Evolutionary conservation across 2,329 filamentous ascomycete genomes (phyloP).

Genomic region (Dothideomycetidae sp.): DNA sequence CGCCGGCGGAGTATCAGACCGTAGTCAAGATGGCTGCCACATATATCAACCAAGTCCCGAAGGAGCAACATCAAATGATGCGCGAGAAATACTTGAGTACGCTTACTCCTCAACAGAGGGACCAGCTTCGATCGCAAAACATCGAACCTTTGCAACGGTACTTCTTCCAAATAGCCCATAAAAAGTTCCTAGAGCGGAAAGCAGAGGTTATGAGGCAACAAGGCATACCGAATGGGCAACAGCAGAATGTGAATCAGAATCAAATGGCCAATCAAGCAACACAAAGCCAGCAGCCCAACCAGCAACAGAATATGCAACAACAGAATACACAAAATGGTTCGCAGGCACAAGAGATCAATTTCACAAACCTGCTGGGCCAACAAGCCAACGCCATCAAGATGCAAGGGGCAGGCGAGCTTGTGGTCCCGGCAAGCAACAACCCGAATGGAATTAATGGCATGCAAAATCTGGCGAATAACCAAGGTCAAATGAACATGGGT

Average conservation of each 20-base stretch:
- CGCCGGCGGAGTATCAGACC: slow-evolving; percentile 28
- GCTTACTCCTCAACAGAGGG: slow-evolving; percentile 34
- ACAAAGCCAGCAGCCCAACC: slow-evolving; percentile 22
- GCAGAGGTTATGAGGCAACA: slow-evolving; percentile 15
- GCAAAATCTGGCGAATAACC: background rate
- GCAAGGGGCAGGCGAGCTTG: slow-evolving; percentile 46
- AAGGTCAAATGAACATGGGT: slow-evolving; percentile 10
- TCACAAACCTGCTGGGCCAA: slow-evolving; percentile 45
- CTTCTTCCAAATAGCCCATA: slow-evolving; percentile 9
- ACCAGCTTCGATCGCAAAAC: slow-evolving; percentile 30
- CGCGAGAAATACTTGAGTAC: slow-evolving; percentile 29
- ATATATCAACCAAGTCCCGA: slow-evolving; percentile 31
- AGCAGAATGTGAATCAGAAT: slow-evolving; percentile 18
- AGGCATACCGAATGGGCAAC: slow-evolving; percentile 24
- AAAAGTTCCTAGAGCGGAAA: slow-evolving; percentile 13
- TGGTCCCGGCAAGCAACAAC: slow-evolving; percentile 50
- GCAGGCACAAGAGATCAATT: slow-evolving; percentile 29
- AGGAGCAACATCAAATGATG: slow-evolving; percentile 34
- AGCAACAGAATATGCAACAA: slow-evolving; percentile 25
- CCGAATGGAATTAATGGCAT: slow-evolving; percentile 18
- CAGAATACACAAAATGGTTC: slow-evolving; percentile 14
- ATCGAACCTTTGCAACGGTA: slow-evolving; percentile 32
- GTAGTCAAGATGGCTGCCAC: slow-evolving; percentile 34
- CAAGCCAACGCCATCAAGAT: slow-evolving; percentile 48
- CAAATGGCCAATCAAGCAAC: slow-evolving; percentile 17